Evolutionary conservation across 129 eudicot genomes (phyloP).

Genomic region (Saposhnikovia divaricata): DNA sequence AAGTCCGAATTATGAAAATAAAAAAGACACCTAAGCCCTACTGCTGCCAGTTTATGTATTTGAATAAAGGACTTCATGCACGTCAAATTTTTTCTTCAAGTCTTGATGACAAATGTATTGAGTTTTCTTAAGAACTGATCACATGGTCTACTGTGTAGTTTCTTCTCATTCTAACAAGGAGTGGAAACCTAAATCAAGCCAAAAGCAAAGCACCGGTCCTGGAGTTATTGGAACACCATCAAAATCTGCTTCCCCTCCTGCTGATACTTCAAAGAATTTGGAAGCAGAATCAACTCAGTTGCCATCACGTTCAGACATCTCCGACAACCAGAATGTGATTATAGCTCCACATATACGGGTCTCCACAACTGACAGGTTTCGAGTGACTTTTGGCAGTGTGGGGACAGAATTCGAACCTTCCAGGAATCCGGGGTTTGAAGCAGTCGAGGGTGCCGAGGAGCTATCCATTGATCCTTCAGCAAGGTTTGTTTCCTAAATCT

Average conservation of each 20-base stretch:
- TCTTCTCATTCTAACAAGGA: conserved; percentile 68
- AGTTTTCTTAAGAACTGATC: conserved; percentile 3
- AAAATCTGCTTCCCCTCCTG: conserved; percentile 40
- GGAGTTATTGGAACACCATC: conserved; percentile 65
- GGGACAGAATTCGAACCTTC: conserved; percentile 41
- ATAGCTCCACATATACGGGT: conserved; percentile 87
- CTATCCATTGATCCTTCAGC: conserved; percentile 35
- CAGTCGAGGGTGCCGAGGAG: conserved; percentile 32
- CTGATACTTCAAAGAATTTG: conserved; percentile 34
- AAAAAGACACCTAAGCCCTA: not conserved
- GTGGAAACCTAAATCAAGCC: conserved; percentile 86
- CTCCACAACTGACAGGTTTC: conserved; percentile 62
- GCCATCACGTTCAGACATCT: conserved; percentile 34
- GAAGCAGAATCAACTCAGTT: conserved; percentile 29
- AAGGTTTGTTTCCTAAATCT: conserved; percentile 40
- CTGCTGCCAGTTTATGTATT: not conserved
- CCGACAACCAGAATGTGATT: conserved; percentile 67
- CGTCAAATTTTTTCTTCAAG: not conserved
- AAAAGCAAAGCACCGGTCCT: conserved; percentile 47
- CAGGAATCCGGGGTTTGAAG: conserved; percentile 27
- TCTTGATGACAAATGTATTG: not conserved
- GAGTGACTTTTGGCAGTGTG: conserved; percentile 77
- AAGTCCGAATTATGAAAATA: not conserved
- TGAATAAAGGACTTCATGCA: not conserved
- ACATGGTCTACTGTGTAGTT: conserved; percentile 31